phyloP scores from a whole-genome alignment of 495 filamentous ascomycete species.

The Neurospora tetrasperma region DNA sequence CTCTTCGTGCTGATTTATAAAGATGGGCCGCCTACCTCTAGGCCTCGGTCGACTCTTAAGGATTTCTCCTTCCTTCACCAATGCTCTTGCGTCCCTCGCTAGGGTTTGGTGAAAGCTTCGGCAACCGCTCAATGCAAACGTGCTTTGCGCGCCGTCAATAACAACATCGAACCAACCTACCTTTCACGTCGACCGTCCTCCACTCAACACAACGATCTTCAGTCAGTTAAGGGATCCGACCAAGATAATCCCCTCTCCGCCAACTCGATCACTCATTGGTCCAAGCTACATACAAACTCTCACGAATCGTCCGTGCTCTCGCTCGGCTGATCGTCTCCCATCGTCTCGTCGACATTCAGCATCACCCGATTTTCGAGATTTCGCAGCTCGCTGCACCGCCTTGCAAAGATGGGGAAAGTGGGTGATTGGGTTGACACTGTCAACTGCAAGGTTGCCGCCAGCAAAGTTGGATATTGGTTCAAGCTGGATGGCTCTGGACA shows the following conservation, averaged over 20 bases:
- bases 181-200: not conserved
- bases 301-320: not conserved
- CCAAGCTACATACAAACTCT: not conserved
- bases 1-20: constrained; percentile 9
- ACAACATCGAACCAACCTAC: not conserved
- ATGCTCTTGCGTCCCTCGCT: not conserved
- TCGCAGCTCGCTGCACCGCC: not conserved
- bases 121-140: constrained; percentile 1
- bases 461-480: constrained; percentile 61
- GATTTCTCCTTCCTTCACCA: not conserved
- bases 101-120: constrained; percentile 2
- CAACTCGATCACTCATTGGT: not conserved
- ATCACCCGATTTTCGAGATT: not conserved
- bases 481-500: constrained; percentile 64
- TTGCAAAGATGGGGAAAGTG: constrained; percentile 17
- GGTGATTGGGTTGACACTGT: constrained; percentile 37
- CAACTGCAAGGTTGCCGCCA: constrained; percentile 46
- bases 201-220: not conserved
- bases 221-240: not conserved
- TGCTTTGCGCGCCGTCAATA: not conserved
- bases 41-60: constrained; percentile 1
- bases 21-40: constrained; percentile 5
- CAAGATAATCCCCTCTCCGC: not conserved
- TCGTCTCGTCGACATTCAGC: not conserved
- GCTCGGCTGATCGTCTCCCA: not conserved